phyloP scores from a whole-genome alignment of 257 asterid species.

The Nicotiana paniculata region DNA sequence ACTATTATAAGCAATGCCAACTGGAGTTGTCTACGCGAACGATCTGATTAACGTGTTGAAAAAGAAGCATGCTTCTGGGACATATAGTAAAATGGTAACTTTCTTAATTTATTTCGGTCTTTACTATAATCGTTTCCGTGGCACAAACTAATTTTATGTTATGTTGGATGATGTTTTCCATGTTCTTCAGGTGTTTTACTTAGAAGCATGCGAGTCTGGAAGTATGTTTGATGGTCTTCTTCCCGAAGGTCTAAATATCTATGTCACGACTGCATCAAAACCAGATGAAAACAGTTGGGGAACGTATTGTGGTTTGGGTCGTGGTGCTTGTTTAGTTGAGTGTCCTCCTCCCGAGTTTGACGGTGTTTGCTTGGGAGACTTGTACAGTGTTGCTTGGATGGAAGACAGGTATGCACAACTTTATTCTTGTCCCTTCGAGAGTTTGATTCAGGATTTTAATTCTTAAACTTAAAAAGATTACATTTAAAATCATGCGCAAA shows the following conservation, averaged over 20 bases:
- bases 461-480: too few relatives aligned
- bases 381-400: constrained; percentile 97
- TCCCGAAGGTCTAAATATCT: constrained; percentile 69
- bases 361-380: constrained; percentile 46
- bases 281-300: constrained; percentile 96
- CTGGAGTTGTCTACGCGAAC: constrained; percentile 56
- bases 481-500: not conserved
- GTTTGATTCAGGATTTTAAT: not conserved
- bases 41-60: constrained; percentile 54
- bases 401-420: constrained; percentile 62
- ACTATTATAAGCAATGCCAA: constrained; percentile 58
- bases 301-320: constrained; percentile 86
- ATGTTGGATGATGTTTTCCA: not conserved
- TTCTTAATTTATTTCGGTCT: not conserved
- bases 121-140: too few relatives aligned
- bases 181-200: constrained; percentile 67
- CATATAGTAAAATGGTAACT: constrained; percentile 80
- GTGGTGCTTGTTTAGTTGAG: constrained; percentile 56
- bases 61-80: constrained; percentile 77
- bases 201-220: constrained; percentile 97
- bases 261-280: constrained; percentile 93
- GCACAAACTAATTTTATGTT: not conserved
- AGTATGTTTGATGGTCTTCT: constrained; percentile 95
- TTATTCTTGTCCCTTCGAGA: not conserved
- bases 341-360: not conserved